Conservation (phyloP, 495 filamentous ascomycete species). For the Rostrohypoxylon terebratum region DNA sequence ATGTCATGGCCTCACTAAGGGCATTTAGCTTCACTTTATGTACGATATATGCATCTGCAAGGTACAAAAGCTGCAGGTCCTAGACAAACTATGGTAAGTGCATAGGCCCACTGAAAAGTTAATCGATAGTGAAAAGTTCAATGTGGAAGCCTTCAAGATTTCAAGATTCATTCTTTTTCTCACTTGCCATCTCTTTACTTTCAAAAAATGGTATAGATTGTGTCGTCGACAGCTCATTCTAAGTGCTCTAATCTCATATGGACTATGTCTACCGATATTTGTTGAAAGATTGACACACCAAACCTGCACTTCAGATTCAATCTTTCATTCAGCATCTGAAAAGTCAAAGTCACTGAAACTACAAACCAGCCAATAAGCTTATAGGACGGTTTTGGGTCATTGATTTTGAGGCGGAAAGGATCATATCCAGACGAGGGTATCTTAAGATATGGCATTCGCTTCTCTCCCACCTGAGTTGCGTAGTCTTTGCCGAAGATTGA, state of each 20-base stretch:
- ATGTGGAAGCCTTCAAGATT: conserved; percentile 17
- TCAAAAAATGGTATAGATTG: neutral
- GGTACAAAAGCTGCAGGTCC: neutral
- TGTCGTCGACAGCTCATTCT: neutral
- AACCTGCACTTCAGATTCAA: neutral
- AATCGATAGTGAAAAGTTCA: conserved; percentile 43
- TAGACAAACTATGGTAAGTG: neutral
- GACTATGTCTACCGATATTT: neutral
- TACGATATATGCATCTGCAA: neutral
- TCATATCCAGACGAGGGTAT: neutral
- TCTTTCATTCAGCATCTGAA: neutral
- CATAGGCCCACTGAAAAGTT: conserved; percentile 38
- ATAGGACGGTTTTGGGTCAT: no score
- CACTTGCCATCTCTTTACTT: neutral
- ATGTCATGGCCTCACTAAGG: conserved; percentile 32
- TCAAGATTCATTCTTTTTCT: conserved; percentile 11
- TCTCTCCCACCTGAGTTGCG: conserved; percentile 64
- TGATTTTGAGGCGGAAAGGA: neutral
- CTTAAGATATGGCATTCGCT: conserved; percentile 42
- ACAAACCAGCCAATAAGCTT: neutral
- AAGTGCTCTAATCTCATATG: neutral
- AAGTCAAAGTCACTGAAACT: neutral
- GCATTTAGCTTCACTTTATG: neutral
- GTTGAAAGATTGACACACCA: no score
- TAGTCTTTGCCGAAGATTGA: conserved; percentile 74